Base-by-base conservation (phyloP, 352 stramenopile species). In the Peronospora belbahrii region DNA sequence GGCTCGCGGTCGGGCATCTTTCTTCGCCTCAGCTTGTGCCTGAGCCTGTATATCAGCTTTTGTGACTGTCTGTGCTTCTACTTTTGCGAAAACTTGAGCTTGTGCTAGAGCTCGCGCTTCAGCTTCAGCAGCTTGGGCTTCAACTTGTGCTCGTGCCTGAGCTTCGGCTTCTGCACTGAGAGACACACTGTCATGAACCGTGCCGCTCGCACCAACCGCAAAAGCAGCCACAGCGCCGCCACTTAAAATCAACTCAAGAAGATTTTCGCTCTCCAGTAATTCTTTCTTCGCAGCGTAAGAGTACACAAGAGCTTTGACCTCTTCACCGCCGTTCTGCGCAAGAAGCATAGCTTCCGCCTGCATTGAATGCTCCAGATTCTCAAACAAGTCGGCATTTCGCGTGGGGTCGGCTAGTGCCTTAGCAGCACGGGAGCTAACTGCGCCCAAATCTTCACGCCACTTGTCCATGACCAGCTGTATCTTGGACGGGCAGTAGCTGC, bases 401-500 rank as follows among this genome's bases (percentile, higher is more conserved):
- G 60, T 59, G 4, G 97, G 97, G 48, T 97, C 82, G 4, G 95
- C 95, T 13, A 99, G 65, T 28, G 94, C 90, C 49, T 98, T 94
- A 3, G 96, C 94, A 14, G 96, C 96, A 38, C 93, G 87, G 14
- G 81, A 70, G 56, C 82, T 90, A n/a, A 93, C 65, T 11, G 62
- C 53, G 2, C 73, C 65, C 13, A 98, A 70, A 57, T 98, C 93
- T 43, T 95, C 70, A 51, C 97, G 97, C 97, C 97, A 99, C 37
- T 97, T 70, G 35, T 87, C 81, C 48, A 99, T 95, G 49, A 98
- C 93, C n/a, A 96, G 65, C 19, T 89, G 66, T 30, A 98, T 94
- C 51, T 94, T 87, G 1, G 90, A 97, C 33, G 97, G 97, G 22
- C 97, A 81, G 66, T 99, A 99, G 22, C 95, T 98, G 33, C 97